Conservation (phyloP, 2,329 filamentous ascomycete species). For the Fusarium nanum region DNA sequence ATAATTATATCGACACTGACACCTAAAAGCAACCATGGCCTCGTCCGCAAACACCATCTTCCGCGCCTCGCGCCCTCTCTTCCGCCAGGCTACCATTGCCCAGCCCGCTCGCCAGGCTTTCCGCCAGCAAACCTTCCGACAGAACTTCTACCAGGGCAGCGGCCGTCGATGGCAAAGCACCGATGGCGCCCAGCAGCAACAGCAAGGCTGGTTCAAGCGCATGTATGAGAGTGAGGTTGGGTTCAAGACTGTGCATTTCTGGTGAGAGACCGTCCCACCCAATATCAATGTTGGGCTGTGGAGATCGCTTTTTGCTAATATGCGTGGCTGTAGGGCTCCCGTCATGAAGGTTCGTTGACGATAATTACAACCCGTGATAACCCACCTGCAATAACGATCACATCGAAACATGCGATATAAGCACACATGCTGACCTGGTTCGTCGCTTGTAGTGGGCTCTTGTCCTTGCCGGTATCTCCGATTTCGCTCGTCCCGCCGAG, state of each 20-base stretch:
- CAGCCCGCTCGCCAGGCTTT: conserved; percentile 67
- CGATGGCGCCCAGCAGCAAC: conserved; percentile 60
- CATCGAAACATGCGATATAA: neutral
- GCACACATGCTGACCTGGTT: conserved; percentile 22
- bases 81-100: conserved; percentile 65
- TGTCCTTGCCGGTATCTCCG: conserved; percentile 90
- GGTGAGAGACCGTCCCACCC: conserved; percentile 61
- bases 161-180: conserved; percentile 76
- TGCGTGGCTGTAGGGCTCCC: conserved; percentile 73
- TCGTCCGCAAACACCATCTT: conserved; percentile 62
- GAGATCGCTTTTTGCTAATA: conserved; percentile 37
- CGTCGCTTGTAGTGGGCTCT: conserved; percentile 78
- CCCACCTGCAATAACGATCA: neutral
- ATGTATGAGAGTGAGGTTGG: conserved; percentile 87
- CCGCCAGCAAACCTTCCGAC: conserved; percentile 57
- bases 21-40: conserved; percentile 52
- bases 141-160: conserved; percentile 55
- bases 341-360: conserved; percentile 77
- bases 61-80: conserved; percentile 66
- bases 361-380: neutral
- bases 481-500: conserved; percentile 90
- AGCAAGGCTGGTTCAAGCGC: conserved; percentile 72
- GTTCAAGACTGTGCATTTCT: conserved; percentile 97
- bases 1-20: conserved; percentile 16
- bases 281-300: neutral